Base-by-base conservation (phyloP, 1,284 basidiomycete species). In the Ustilago loliicola region DNA sequence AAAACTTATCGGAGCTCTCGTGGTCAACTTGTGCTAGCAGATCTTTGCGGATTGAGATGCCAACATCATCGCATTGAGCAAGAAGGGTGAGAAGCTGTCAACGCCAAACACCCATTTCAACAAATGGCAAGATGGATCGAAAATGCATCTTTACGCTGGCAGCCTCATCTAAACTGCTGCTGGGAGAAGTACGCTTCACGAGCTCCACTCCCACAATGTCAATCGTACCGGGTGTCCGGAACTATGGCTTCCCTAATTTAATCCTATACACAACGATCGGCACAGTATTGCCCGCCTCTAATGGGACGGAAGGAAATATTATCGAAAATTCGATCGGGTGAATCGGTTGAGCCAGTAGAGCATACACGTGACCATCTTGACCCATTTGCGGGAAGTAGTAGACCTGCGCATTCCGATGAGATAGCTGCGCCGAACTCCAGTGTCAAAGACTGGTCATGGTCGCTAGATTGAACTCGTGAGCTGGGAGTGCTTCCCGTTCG, bases 121-220 rank as follows among this genome's bases (percentile, higher is more conserved):
- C 45, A 23, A 47, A 47, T 21, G 3, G 45, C 7, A 47, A 8
- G 11, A 47, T 23, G 7, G 45, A 6, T 23, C 45, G 45, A 2
- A 47, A 17, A 15, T 38, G 17, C 36, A 38, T 38, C 36, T 38
- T 38, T 38, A 15, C 36, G 36, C 36, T 47, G 7, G 13, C 11
- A 47, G n/a, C 45, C 4, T 47, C n/a, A 5, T n/a, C 45, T 7
- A 47, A 47, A 21, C 36, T 38, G 9, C 36, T 38, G 9, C 13
- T 7, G 36, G 36, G 36, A 3, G 13, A 34, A 29, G 32, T 23
- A 19, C 2, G 30, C 32, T 36, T 53, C 27, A 53, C 30, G 2
- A 53, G 52, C 52, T 53, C 52, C 5, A 53, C 52, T n/a, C 52
- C 52, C 11, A 34, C 8, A 19, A 53, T 53, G 9, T 53, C 52